These are phyloP conservation scores for Didymosphaeria variabile DNA, from an alignment of 2,329 filamentous ascomycete genomes.

Conservation along the genomic window DNA sequence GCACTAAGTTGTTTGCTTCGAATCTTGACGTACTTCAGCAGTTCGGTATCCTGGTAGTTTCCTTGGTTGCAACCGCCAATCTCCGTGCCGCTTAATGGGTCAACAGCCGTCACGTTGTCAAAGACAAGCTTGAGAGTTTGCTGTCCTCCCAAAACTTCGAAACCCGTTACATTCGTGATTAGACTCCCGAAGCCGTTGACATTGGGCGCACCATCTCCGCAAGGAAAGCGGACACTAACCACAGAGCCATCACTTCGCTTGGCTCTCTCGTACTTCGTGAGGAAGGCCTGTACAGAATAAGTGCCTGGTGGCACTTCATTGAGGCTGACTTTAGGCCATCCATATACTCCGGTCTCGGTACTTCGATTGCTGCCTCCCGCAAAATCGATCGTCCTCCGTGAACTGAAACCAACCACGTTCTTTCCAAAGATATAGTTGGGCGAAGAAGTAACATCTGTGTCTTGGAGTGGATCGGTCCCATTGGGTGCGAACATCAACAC, in stretches of 20 bases:
- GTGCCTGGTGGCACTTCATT: constrained; percentile 39
- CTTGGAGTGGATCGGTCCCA: constrained; percentile 45
- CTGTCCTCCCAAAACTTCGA: constrained; percentile 35
- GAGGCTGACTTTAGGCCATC: constrained; percentile 46
- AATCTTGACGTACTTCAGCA: constrained; percentile 50
- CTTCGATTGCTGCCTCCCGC: constrained; percentile 38
- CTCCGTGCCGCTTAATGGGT: constrained; percentile 43
- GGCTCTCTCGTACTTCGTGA: constrained; percentile 47
- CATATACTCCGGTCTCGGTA: constrained; percentile 41
- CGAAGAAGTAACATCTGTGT: constrained; percentile 48
- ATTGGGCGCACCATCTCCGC: constrained; percentile 45
- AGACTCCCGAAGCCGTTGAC: constrained; percentile 45
- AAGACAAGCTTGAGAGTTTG: constrained; percentile 46
- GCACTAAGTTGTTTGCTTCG: constrained; percentile 47
- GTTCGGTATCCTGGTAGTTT: constrained; percentile 48
- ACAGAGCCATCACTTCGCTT: constrained; percentile 49
- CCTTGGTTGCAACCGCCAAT: constrained; percentile 51
- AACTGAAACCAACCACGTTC: constrained; percentile 43
- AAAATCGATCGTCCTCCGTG: constrained; percentile 29
- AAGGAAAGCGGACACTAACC: constrained; percentile 48
- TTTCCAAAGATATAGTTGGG: constrained; percentile 50
- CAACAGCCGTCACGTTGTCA: constrained; percentile 34
- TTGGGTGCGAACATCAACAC: constrained; percentile 46
- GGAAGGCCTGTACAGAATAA: constrained; percentile 48
- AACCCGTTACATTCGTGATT: constrained; percentile 31